Conservation (phyloP, 2,329 filamentous ascomycete genomes). For the Fusarium temperatum region DNA sequence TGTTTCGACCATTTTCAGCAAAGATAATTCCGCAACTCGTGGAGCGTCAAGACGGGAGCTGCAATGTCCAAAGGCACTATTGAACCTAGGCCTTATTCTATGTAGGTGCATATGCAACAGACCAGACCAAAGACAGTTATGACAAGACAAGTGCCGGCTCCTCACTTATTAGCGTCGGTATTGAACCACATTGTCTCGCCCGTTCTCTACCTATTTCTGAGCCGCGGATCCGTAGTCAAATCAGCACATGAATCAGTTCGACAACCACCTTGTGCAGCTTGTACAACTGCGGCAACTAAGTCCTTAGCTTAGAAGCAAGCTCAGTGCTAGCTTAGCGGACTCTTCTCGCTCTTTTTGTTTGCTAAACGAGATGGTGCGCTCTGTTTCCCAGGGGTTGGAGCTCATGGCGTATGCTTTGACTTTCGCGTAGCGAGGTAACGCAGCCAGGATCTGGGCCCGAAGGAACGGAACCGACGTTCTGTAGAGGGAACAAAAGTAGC, state of each 20-base stretch:
- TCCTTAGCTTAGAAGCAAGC: neutral
- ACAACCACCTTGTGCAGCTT: neutral
- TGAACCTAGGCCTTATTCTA: neutral
- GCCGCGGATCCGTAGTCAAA: neutral
- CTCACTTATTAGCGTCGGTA: conserved; percentile 17
- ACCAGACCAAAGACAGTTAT: neutral
- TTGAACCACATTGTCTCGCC: neutral
- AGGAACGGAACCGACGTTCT: conserved; percentile 16
- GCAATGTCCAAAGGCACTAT: neutral
- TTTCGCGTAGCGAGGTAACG: neutral
- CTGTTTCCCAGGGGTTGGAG: neutral
- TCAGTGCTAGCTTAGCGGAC: neutral
- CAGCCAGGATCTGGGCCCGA: conserved; percentile 8
- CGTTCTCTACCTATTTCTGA: neutral
- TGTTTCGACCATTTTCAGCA: neutral
- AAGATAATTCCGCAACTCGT: neutral
- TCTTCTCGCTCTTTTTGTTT: neutral
- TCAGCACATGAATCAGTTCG: neutral
- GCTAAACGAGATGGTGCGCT: neutral
- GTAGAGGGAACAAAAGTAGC: neutral
- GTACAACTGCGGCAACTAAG: neutral
- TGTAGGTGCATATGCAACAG: neutral
- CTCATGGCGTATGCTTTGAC: neutral
- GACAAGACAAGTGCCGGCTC: neutral
- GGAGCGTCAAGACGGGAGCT: neutral